A percentile compares a stretch with the other conserved stretches of the same genome.
These are phyloP conservation scores for Jaapia argillacea DNA, from an alignment of 768 basidiomycete genomes.

Conservation along the genomic window DNA sequence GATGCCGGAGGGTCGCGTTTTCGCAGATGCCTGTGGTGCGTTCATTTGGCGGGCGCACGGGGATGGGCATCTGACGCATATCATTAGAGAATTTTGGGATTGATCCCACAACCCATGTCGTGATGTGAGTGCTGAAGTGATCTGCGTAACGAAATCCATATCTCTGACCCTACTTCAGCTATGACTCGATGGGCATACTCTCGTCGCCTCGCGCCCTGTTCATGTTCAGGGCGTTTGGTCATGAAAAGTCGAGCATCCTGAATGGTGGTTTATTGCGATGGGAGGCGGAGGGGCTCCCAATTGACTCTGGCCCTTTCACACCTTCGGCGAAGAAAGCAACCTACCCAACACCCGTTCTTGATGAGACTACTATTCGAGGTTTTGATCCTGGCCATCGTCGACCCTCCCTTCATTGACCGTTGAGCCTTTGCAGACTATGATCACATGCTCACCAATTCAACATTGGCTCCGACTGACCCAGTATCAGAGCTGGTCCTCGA, in stretches of 20 bases:
- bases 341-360: slow-evolving; percentile 47
- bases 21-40: slow-evolving; percentile 77
- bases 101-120: slow-evolving; percentile 61
- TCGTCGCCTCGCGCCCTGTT: slow-evolving; percentile 87
- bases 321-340: slow-evolving; percentile 14
- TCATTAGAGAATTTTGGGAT: slow-evolving; percentile 66
- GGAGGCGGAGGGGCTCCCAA: slow-evolving; percentile 53
- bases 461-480: slow-evolving; percentile 31
- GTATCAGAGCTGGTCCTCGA: slow-evolving; percentile 71
- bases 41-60: slow-evolving; percentile 4
- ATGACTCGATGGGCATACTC: slow-evolving; percentile 87
- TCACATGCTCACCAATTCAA: slow-evolving; percentile 67
- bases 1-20: slow-evolving; percentile 69
- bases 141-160: too few relatives aligned
- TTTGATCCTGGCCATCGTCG: slow-evolving; percentile 5
- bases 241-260: slow-evolving; percentile 75
- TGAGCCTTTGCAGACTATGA: slow-evolving; percentile 61
- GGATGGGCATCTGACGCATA: slow-evolving; percentile 3
- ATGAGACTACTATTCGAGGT: slow-evolving; percentile 46
- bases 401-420: slow-evolving; percentile 6
- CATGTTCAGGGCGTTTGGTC: slow-evolving; percentile 91
- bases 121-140: slow-evolving; percentile 47
- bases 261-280: slow-evolving; percentile 90
- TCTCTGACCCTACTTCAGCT: too few relatives aligned
- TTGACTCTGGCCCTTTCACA: slow-evolving; percentile 29